A percentile compares a stretch with the other conserved stretches of the same genome.
Conservation (phyloP, 2,329 filamentous ascomycete species). For the Ophiostoma triangulosporum region DNA sequence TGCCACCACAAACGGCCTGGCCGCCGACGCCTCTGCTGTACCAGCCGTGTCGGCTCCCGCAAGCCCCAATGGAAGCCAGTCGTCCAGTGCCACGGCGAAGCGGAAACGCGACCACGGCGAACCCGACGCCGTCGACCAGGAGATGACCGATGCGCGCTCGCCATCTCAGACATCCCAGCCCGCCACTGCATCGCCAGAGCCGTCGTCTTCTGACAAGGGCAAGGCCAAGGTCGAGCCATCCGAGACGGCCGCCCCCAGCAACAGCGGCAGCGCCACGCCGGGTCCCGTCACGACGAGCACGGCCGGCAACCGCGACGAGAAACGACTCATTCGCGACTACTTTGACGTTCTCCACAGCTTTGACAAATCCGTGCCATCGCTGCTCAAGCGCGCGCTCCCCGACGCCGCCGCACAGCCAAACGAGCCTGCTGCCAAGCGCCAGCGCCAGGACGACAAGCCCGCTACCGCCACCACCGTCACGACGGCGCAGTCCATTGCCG, state of each 20-base stretch:
- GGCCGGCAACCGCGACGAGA: slow-evolving; percentile 18
- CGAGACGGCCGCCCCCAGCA: not conserved
- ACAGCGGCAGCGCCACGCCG: slow-evolving; percentile 14
- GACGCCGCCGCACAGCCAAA: slow-evolving; percentile 23
- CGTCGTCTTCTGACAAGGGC: not conserved
- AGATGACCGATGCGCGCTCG: slow-evolving; percentile 10
- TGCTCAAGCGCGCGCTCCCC: slow-evolving; percentile 40
- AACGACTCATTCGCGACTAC: slow-evolving; percentile 27
- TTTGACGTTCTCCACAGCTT: slow-evolving; percentile 32
- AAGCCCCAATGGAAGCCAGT: slow-evolving; percentile 3
- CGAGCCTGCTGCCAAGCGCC: slow-evolving; percentile 46
- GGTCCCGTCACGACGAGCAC: slow-evolving; percentile 14
- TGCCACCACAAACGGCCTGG: slow-evolving; percentile 20
- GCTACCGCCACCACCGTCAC: slow-evolving; percentile 19
- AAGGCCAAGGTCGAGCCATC: not conserved
- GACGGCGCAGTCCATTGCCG: slow-evolving; percentile 27
- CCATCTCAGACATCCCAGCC: not conserved
- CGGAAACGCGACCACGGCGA: slow-evolving; percentile 43
- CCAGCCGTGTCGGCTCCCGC: slow-evolving; percentile 7
- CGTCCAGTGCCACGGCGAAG: slow-evolving; percentile 25
- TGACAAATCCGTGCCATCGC: slow-evolving; percentile 35
- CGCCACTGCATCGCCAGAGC: slow-evolving; percentile 15
- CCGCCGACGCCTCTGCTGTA: slow-evolving; percentile 16
- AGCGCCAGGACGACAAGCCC: slow-evolving; percentile 36
- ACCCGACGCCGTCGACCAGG: slow-evolving; percentile 23